Percentiles rank a stretch among this genome's conserved stretches.
These are phyloP conservation scores for Prunus yedoensis DNA, from an alignment of 331 rosid species.

Conservation along the genomic window DNA sequence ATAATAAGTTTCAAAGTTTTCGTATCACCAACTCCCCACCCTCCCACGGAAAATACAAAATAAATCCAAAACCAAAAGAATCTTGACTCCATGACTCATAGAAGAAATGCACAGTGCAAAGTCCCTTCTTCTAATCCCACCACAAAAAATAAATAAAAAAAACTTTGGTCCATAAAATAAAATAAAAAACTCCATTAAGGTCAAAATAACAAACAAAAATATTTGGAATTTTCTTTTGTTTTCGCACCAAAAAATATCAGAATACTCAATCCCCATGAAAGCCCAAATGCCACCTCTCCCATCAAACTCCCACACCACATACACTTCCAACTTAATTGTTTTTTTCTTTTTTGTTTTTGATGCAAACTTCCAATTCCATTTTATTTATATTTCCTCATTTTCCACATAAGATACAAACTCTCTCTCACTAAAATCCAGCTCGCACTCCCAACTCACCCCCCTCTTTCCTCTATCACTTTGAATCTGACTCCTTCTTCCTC, in stretches of 20 bases:
- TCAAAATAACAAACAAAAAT: neutral
- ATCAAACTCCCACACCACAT: neutral
- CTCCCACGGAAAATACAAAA: neutral
- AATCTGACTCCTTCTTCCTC: conserved; percentile 10
- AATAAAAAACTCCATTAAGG: neutral
- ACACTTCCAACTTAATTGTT: neutral
- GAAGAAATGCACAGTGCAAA: neutral
- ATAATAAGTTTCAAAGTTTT: neutral
- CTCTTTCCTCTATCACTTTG: neutral
- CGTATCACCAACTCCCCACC: neutral
- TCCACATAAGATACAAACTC: neutral
- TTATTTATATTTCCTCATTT: neutral
- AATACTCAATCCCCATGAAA: neutral
- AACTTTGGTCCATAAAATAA: neutral
- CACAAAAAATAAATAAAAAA: neutral
- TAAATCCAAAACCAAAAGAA: neutral
- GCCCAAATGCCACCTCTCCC: neutral
- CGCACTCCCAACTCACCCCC: conserved; percentile 11
- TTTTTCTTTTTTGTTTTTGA: neutral
- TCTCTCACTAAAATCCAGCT: conserved; percentile 2
- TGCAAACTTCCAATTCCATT: neutral
- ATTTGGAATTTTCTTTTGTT: neutral
- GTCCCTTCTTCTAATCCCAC: neutral
- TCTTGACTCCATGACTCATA: neutral
- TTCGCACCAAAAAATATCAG: neutral